Percentiles rank a stretch among this genome's conserved stretches.
phyloP scores from a whole-genome alignment of 179 eudicot genomes.

The Beta macrorhiza region DNA sequence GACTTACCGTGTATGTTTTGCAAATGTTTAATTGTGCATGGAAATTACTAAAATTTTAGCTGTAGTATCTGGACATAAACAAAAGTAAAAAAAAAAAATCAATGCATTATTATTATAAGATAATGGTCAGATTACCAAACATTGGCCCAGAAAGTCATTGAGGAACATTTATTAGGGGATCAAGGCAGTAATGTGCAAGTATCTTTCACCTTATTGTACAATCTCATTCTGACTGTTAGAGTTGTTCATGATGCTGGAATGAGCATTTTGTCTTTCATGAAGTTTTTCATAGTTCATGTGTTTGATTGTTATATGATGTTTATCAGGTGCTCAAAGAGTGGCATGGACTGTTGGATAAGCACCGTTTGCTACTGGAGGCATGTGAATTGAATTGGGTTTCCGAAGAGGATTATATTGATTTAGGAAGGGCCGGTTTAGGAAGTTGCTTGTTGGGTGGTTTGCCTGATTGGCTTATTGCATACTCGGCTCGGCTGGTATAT shows the following conservation, averaged over 20 bases:
- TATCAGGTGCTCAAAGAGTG: slow-evolving; percentile 70
- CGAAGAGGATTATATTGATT: slow-evolving; percentile 93
- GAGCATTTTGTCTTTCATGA: neutral
- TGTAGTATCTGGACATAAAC: too few species aligned
- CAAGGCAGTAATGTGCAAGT: neutral
- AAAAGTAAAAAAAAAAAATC: neutral
- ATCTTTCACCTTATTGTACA: neutral
- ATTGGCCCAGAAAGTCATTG: neutral
- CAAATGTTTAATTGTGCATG: neutral
- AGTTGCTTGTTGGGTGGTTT: slow-evolving; percentile 91
- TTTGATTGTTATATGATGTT: slow-evolving; percentile 18
- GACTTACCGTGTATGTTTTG: neutral
- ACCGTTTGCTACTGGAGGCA: slow-evolving; percentile 75
- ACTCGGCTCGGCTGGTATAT: slow-evolving; percentile 87
- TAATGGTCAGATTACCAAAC: neutral
- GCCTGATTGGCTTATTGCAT: slow-evolving; percentile 97
- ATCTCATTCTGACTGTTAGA: neutral
- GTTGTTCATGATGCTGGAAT: neutral
- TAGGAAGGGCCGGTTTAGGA: slow-evolving; percentile 90
- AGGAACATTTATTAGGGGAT: neutral
- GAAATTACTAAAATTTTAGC: too few species aligned
- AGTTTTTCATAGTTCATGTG: neutral
- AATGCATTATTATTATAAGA: neutral
- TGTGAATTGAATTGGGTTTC: slow-evolving; percentile 88
- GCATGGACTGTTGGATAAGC: slow-evolving; percentile 88